phyloP scores from a whole-genome alignment of 1,139 yeast species.

The Diutina mesorugosa region DNA sequence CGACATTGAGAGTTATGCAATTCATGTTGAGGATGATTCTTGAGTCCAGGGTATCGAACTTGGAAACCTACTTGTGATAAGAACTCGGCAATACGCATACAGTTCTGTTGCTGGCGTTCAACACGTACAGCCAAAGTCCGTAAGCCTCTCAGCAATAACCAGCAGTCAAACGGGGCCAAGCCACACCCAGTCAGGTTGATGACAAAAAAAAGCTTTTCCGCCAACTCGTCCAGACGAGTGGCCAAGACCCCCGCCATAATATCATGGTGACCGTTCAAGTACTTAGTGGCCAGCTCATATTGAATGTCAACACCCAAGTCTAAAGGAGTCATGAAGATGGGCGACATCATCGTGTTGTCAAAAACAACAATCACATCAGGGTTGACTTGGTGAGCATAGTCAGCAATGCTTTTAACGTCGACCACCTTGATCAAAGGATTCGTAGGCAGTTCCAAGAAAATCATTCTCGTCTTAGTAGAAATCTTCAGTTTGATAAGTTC shows the following conservation, averaged over 20 bases:
- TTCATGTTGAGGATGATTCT: conserved; percentile 69
- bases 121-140: conserved; percentile 76
- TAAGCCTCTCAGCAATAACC: conserved; percentile 79
- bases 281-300: conserved; percentile 87
- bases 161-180: conserved; percentile 79
- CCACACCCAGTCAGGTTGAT: conserved; percentile 90
- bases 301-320: conserved; percentile 83
- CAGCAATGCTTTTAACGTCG: conserved; percentile 56
- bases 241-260: conserved; percentile 92
- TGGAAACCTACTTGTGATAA: conserved; percentile 47
- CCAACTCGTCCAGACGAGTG: conserved; percentile 46
- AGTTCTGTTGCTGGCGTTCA: conserved; percentile 78
- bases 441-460: conserved; percentile 81
- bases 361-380: conserved; percentile 70
- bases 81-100: conserved; percentile 62
- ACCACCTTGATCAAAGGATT: conserved; percentile 84
- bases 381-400: conserved; percentile 51
- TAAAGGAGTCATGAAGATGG: conserved; percentile 72
- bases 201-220: conserved; percentile 58
- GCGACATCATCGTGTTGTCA: conserved; percentile 95
- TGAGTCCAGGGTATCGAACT: conserved; percentile 78
- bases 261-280: conserved; percentile 88
- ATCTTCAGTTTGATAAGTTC: conserved; percentile 43
- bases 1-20: conserved; percentile 65
- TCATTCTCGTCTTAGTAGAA: conserved; percentile 48